A percentile compares a stretch with the other conserved stretches of the same genome.
Evolutionary conservation across 2,329 filamentous ascomycete genomes (phyloP).

Genomic region (Waltergamsia citrina): DNA sequence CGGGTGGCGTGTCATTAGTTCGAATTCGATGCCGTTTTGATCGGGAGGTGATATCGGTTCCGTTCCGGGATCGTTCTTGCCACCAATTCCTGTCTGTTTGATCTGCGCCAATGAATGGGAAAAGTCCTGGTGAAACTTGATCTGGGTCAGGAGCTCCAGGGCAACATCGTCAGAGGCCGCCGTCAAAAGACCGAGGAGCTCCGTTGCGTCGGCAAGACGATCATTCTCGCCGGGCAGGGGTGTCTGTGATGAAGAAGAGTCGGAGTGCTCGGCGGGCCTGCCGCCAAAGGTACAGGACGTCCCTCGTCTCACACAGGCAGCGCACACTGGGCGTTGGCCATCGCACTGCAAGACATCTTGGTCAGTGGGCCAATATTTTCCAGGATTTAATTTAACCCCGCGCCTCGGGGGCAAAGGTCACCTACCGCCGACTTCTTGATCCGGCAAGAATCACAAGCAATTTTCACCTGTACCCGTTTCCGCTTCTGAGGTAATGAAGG

Average conservation of each 20-base stretch:
- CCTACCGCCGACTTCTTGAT: slow-evolving; percentile 7
- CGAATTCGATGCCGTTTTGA: slow-evolving; percentile 7
- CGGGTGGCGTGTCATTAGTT: slow-evolving; percentile 7
- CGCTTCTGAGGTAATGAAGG: no score
- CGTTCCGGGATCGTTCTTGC: background rate
- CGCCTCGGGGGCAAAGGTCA: background rate
- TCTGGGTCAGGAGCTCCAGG: slow-evolving; percentile 1
- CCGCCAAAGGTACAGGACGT: slow-evolving; percentile 5
- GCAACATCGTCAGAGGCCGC: background rate
- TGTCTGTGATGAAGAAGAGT: background rate
- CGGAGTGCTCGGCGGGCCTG: slow-evolving; percentile 1
- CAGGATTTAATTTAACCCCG: no score
- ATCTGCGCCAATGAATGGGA: slow-evolving; percentile 1
- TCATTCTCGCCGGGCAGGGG: background rate
- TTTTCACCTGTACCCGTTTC: slow-evolving; percentile 7
- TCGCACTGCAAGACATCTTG: slow-evolving; percentile 5
- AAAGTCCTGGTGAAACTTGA: slow-evolving; percentile 1
- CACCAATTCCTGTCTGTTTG: background rate
- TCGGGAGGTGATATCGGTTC: slow-evolving; percentile 4
- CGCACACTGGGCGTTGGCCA: slow-evolving; percentile 6
- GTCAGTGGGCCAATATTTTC: background rate
- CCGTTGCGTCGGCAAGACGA: slow-evolving; percentile 2
- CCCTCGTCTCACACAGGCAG: slow-evolving; percentile 4
- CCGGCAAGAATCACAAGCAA: slow-evolving; percentile 7
- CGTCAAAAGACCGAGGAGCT: slow-evolving; percentile 3